Conservation (phyloP, 495 filamentous ascomycete species). For the Lophiostoma macrostomum region DNA sequence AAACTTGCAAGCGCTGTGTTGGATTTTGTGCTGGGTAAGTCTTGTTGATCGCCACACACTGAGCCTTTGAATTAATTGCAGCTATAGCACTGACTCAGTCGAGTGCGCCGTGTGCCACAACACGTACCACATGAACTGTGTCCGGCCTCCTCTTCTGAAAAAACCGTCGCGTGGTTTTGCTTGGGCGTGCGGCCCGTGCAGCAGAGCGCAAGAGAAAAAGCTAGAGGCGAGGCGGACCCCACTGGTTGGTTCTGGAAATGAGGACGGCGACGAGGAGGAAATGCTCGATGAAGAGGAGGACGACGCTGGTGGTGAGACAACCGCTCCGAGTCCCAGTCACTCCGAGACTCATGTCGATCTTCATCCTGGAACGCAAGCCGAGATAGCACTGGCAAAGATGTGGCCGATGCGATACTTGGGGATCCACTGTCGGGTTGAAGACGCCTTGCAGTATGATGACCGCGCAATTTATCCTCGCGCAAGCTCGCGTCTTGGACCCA, state of each 20-base stretch:
- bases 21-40: conserved; percentile 86
- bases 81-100: conserved; percentile 79
- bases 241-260: conserved; percentile 51
- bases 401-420: conserved; percentile 97
- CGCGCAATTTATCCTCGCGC: conserved; percentile 90
- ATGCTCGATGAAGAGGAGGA: conserved; percentile 61
- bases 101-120: conserved; percentile 92
- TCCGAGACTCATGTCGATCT: conserved; percentile 46
- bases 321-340: conserved; percentile 46
- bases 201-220: conserved; percentile 86
- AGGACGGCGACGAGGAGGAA: conserved; percentile 74
- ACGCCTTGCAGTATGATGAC: conserved; percentile 96
- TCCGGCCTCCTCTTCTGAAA: conserved; percentile 85
- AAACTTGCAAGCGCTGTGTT: conserved; percentile 87
- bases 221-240: conserved; percentile 89
- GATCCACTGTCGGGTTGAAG: conserved; percentile 93
- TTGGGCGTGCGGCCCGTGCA: conserved; percentile 96
- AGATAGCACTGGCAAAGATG: conserved; percentile 83
- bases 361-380: conserved; percentile 79
- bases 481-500: conserved; percentile 84
- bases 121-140: conserved; percentile 98
- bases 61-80: background rate
- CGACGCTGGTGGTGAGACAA: conserved; percentile 58
- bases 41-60: background rate
- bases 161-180: conserved; percentile 98